These are phyloP conservation scores for Chaetomium strumarium DNA, from an alignment of 2,329 filamentous ascomycete species.

Conservation along the genomic window DNA sequence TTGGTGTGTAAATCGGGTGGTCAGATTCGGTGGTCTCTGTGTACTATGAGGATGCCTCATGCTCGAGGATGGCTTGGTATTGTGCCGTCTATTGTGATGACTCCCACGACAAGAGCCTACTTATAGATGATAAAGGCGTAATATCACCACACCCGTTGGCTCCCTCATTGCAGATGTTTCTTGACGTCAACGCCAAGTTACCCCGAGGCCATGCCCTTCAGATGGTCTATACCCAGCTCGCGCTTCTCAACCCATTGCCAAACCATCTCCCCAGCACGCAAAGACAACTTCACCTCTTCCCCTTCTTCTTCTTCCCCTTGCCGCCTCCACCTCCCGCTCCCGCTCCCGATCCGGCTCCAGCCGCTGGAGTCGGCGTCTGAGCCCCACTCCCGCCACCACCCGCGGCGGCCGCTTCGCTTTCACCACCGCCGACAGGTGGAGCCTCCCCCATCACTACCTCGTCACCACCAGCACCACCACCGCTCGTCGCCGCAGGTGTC, in stretches of 20 bases:
- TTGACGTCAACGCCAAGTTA: too few species aligned
- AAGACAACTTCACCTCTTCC: slow-evolving; percentile 50
- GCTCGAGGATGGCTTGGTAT: too few species aligned
- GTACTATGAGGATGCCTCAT: too few species aligned
- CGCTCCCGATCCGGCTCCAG: slow-evolving; percentile 32
- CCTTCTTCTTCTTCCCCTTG: slow-evolving; percentile 66
- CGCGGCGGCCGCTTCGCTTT: slow-evolving; percentile 7
- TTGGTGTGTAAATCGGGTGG: not conserved
- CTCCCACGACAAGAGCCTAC: too few species aligned
- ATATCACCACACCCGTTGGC: too few species aligned
- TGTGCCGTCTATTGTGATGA: too few species aligned
- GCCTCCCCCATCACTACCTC: slow-evolving; percentile 41
- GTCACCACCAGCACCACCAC: not conserved
- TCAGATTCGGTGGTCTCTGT: too few species aligned
- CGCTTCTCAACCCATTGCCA: not conserved
- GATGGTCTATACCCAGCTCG: not conserved
- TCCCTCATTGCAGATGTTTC: too few species aligned
- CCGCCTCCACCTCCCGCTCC: slow-evolving; percentile 40
- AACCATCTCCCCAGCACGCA: not conserved
- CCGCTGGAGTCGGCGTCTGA: slow-evolving; percentile 27
- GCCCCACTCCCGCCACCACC: slow-evolving; percentile 31
- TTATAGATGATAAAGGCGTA: too few species aligned
- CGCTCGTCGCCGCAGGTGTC: not conserved
- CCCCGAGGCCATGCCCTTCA: too few species aligned
- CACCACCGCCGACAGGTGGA: slow-evolving; percentile 19